These are phyloP conservation scores for Pseudogymnoascus sp. DNA, from an alignment of 2,329 filamentous ascomycete genomes.

Conservation along the genomic window DNA sequence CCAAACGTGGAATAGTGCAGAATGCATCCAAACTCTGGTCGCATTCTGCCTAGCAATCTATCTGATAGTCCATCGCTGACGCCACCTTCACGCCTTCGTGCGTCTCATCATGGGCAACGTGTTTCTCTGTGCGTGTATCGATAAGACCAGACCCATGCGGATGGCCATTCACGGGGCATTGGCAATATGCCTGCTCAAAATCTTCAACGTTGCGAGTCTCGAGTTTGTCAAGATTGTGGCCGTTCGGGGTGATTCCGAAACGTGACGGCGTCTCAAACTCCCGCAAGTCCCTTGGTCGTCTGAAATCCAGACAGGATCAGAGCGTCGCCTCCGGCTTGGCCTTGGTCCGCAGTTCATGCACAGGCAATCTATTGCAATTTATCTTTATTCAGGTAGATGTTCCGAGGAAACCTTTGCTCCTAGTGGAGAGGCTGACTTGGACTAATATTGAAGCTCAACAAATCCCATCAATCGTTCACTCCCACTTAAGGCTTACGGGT, in stretches of 20 bases:
- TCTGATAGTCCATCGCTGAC: conserved; percentile 3
- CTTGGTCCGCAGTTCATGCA: conserved; percentile 8
- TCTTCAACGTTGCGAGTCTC: conserved; percentile 4
- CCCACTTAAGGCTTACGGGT: not conserved
- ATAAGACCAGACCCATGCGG: not conserved
- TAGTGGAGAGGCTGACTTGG: not conserved
- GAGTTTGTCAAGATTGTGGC: not conserved
- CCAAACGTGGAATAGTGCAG: not conserved
- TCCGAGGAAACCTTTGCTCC: not conserved
- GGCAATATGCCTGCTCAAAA: not conserved
- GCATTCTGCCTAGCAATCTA: not conserved
- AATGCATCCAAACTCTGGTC: not conserved
- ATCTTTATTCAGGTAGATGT: not conserved
- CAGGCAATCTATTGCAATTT: conserved; percentile 3
- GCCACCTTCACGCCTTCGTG: conserved; percentile 4
- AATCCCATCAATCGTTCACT: not conserved
- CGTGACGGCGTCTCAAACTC: not conserved
- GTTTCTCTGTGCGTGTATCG: not conserved
- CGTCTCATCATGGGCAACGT: not conserved
- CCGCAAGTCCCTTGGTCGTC: not conserved
- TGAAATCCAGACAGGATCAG: conserved; percentile 7
- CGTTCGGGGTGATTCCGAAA: conserved; percentile 4
- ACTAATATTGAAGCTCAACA: not conserved
- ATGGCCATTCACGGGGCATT: not conserved
- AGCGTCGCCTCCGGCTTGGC: not conserved